phyloP scores from a whole-genome alignment of 495 filamentous ascomycete genomes.

The Umbilicaria muhlenbergii region DNA sequence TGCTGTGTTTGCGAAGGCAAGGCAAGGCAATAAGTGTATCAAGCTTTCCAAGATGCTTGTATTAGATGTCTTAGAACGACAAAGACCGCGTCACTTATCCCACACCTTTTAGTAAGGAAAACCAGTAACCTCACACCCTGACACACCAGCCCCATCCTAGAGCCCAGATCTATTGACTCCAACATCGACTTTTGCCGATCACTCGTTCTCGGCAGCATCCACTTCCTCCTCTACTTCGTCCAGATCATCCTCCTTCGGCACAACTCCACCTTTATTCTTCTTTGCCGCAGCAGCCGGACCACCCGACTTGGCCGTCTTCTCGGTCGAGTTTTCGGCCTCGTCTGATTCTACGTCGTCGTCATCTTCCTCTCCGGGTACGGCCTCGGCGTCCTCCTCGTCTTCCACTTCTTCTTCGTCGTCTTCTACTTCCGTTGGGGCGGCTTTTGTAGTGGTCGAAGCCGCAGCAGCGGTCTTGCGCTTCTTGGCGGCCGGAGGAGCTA shows the following conservation, averaged over 20 bases:
- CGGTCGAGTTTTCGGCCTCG: slow-evolving; percentile 19
- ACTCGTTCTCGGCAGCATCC: too few species aligned
- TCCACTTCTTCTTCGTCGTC: slow-evolving; percentile 16
- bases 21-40: too few species aligned
- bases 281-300: slow-evolving; percentile 27
- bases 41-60: too few species aligned
- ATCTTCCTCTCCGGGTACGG: slow-evolving; percentile 13
- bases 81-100: too few species aligned
- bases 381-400: slow-evolving; percentile 12
- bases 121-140: too few species aligned
- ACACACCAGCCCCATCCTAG: too few species aligned
- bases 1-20: too few species aligned
- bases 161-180: too few species aligned
- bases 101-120: too few species aligned
- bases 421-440: slow-evolving; percentile 18
- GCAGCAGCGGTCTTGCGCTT: slow-evolving; percentile 24
- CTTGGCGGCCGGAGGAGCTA: slow-evolving; percentile 26
- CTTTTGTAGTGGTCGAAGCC: slow-evolving; percentile 8
- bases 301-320: slow-evolving; percentile 23
- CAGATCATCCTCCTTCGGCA: slow-evolving; percentile 34
- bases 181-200: too few species aligned
- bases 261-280: slow-evolving; percentile 24
- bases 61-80: too few species aligned
- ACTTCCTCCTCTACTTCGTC: slow-evolving; percentile 22
- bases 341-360: slow-evolving; percentile 22